Percentiles rank a stretch among this genome's conserved stretches.
Evolutionary conservation across 441 rosid genomes (phyloP).

Genomic region (Jatropha podagrica): DNA sequence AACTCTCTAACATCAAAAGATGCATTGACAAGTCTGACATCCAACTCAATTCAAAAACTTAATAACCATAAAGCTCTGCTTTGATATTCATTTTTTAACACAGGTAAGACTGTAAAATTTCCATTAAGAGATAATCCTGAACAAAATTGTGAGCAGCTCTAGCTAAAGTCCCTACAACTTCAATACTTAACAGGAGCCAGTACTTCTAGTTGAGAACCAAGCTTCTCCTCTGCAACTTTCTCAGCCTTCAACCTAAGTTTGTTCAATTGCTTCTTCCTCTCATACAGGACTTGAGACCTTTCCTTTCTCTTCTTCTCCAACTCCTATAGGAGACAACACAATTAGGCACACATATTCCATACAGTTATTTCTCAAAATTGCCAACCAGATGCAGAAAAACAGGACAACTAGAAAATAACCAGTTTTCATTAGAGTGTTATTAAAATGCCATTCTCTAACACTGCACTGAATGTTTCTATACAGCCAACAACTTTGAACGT

Average conservation of each 20-base stretch:
- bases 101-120: background rate
- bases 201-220: conserved; percentile 64
- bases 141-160: conserved; percentile 30
- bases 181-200: conserved; percentile 65
- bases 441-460: background rate
- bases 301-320: conserved; percentile 79
- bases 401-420: background rate
- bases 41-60: background rate
- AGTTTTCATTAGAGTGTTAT: background rate
- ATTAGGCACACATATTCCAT: background rate
- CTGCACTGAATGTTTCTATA: background rate
- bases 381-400: background rate
- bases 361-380: background rate
- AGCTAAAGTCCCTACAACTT: conserved; percentile 19
- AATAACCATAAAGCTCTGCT: background rate
- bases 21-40: background rate
- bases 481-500: background rate
- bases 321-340: conserved; percentile 39
- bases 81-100: background rate
- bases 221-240: conserved; percentile 71
- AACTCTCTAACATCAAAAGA: background rate
- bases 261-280: conserved; percentile 73
- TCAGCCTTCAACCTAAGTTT: conserved; percentile 72
- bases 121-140: conserved; percentile 13
- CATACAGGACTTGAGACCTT: conserved; percentile 56